Evolutionary conservation across 1,284 basidiomycete genomes (phyloP).

Genomic region (Neonothopanus nambi): DNA sequence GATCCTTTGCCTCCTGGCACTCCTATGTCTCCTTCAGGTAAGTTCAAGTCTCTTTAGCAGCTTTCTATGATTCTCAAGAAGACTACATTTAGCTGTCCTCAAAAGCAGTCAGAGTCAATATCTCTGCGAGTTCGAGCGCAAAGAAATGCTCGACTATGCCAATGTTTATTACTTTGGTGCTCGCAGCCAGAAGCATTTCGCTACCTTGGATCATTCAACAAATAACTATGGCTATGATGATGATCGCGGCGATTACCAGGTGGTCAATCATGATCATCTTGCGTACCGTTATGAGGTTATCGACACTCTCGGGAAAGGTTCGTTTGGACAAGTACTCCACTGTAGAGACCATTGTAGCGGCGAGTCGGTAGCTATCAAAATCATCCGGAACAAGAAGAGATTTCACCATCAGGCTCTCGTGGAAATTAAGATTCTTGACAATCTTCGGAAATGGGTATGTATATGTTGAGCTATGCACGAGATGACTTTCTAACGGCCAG

Average conservation of each 20-base stretch:
- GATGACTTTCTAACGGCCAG: slow-evolving; percentile 14
- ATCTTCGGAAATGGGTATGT: slow-evolving; percentile 92
- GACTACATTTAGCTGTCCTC: slow-evolving; percentile 51
- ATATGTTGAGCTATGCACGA: slow-evolving; percentile 1
- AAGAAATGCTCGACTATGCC: slow-evolving; percentile 89
- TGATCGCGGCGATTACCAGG: slow-evolving; percentile 95
- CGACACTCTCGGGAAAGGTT: slow-evolving; percentile 94
- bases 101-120: slow-evolving; percentile 61
- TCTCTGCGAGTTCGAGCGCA: slow-evolving; percentile 85
- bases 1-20: slow-evolving; percentile 78
- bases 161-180: slow-evolving; percentile 86
- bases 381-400: slow-evolving; percentile 98
- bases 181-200: slow-evolving; percentile 79
- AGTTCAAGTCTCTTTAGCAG: slow-evolving; percentile 30
- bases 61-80: slow-evolving; percentile 3
- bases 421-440: slow-evolving; percentile 98
- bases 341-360: slow-evolving; percentile 98
- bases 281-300: slow-evolving; percentile 95
- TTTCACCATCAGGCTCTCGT: slow-evolving; percentile 99
- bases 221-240: slow-evolving; percentile 99
- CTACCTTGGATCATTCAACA: slow-evolving; percentile 67
- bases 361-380: slow-evolving; percentile 96
- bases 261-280: slow-evolving; percentile 91
- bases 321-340: slow-evolving; percentile 96
- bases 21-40: slow-evolving; percentile 73